Base-by-base conservation (phyloP, 768 basidiomycete genomes). In the Phylloporus sp. region DNA sequence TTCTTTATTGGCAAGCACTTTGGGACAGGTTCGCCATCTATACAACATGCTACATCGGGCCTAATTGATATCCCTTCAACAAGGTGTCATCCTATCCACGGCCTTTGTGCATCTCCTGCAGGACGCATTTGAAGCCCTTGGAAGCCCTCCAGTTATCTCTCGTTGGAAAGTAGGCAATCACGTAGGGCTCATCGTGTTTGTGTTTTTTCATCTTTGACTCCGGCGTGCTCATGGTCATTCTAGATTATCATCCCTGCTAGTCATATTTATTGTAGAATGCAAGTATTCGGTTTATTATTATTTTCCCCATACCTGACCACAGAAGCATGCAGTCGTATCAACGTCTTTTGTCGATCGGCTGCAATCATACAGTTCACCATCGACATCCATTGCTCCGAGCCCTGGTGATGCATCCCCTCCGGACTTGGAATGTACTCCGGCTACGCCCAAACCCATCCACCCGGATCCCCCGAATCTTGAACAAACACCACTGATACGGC, bases 1-100 rank as follows among this genome's bases (percentile, higher is more conserved):
- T 91, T 92, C 64, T 91, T 92, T 67, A 73, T 89, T n/a, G 88
- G 86, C 34, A 92, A 91, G 60, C 90, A 92, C 63, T 91, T 91
- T 59, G 90, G 90, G 31, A 91, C 90, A 13, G 81, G 84, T 80
- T 12, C 2, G 58, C 49, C 46, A 34, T 4, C n/a, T 6, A 26
- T 46, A 35, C 22, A 29, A 2, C n/a, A 13, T 32, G 3, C 27
- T 15, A 6, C 9, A 28, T 4, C 9, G 26, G n/a, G 13, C 32
- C 24, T 53, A 12, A 49, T 20, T 24, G 32, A 46, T 24, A 24
- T 5, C 15, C 10, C 16, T 6, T 20, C 12, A 7, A 22, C n/a
- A 51, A 80, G 88, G 88, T 11, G 88, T 89, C 13, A 92, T 92
- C 29, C 66, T 92, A 5, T 82, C 89, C 4, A 92, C 90, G 0